These are phyloP conservation scores for Solanum hybrid DNA, from an alignment of 305 asterid species.

Conservation along the genomic window DNA sequence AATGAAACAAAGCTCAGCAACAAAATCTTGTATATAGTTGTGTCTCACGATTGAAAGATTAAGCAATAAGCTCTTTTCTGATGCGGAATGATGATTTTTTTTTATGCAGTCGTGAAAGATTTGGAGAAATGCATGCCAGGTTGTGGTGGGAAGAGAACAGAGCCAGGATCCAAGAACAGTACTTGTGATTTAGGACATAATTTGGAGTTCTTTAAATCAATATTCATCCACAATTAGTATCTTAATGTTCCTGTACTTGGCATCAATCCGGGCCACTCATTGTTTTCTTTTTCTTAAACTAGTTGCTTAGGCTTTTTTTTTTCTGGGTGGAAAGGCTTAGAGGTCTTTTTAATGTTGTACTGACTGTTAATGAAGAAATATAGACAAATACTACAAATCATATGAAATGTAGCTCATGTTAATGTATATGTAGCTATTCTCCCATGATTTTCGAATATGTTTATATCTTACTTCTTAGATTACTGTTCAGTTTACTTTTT, in stretches of 20 bases:
- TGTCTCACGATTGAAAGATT: background rate
- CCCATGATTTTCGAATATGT: background rate
- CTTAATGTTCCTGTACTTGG: background rate
- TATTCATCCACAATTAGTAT: background rate
- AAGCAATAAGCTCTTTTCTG: background rate
- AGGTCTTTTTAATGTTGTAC: background rate
- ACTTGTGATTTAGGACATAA: constrained; percentile 24
- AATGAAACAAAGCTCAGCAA: too few relatives aligned
- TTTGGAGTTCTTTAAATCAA: background rate
- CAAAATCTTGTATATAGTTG: background rate
- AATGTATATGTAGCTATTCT: background rate
- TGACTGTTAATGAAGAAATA: background rate
- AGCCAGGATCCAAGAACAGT: constrained; percentile 82
- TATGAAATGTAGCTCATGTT: background rate
- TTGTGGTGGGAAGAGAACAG: constrained; percentile 87
- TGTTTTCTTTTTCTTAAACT: background rate
- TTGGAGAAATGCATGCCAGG: constrained; percentile 84
- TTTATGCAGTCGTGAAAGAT: constrained; percentile 74
- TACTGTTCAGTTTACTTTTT: background rate
- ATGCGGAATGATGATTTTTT: background rate
- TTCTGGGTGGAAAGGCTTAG: background rate
- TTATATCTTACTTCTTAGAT: background rate
- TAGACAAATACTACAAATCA: background rate
- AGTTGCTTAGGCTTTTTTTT: background rate
- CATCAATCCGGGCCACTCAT: background rate